Evolutionary conservation across 305 asterid genomes (phyloP).

Genomic region (Solanum hybrid): DNA sequence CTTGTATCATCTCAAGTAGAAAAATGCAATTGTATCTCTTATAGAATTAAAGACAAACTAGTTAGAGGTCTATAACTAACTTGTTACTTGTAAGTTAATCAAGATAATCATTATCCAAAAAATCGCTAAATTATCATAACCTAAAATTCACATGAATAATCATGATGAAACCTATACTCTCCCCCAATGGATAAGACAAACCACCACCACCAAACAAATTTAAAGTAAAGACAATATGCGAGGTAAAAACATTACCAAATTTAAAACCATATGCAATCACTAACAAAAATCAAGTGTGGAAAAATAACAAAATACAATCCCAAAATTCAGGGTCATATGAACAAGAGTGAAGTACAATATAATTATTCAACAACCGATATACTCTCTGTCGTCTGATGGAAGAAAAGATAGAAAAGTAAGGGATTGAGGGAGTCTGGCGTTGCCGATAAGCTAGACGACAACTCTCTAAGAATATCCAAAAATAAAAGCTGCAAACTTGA

Average conservation of each 20-base stretch:
- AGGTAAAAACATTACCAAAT: not conserved
- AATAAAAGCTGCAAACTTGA: no score
- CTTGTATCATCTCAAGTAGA: not conserved
- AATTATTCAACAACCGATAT: no score
- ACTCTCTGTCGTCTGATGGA: no score
- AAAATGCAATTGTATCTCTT: no score
- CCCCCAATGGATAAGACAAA: not conserved
- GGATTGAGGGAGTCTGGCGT: not conserved
- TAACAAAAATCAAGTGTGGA: no score
- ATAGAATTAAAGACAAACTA: not conserved
- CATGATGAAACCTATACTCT: not conserved
- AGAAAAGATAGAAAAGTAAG: no score
- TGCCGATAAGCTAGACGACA: not conserved
- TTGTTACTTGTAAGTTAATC: not conserved
- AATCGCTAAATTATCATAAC: not conserved
- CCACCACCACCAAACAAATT: not conserved
- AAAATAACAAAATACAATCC: no score
- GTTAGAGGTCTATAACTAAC: not conserved
- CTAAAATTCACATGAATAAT: not conserved
- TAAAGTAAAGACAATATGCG: not conserved
- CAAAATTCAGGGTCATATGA: no score
- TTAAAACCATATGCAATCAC: no score
- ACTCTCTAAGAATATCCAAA: not conserved
- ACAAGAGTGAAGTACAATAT: no score
- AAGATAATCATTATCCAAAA: not conserved